Base-by-base conservation (phyloP, 1,284 basidiomycete genomes). In the Apiotrichum sp. region DNA sequence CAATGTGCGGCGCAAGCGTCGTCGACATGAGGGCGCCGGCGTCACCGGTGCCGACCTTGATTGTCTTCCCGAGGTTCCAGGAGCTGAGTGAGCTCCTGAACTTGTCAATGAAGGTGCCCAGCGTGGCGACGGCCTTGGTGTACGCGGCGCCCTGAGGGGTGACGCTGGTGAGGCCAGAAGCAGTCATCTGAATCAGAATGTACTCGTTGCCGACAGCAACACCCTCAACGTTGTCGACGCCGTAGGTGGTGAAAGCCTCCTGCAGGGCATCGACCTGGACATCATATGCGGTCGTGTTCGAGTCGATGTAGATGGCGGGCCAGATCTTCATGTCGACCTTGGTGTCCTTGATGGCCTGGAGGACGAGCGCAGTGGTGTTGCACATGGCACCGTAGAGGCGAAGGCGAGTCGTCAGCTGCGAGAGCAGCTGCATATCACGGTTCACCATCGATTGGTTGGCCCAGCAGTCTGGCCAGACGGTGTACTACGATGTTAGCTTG, bases 321-420 rank as follows among this genome's bases (percentile, higher is more conserved):
- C 80, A 96, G 13, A 97, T 87, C 9, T 77, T 79, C 83, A 98
- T 81, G 75, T 95, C 81, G 53, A 91, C 88, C 74, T 95, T 89
- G 49, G 92, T 95, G 66, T 86, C 83, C 68, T 87, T 80, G 71
- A 98, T 89, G 1, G 88, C 89, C 63, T 89, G 84, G 39, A 92
- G 80, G 2, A 82, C 78, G 29, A 81, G 64, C 11, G 77, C 75
- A 3, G 80, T 79, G 42, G 78, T 77, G 62, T 81, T 79, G 66
- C 82, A 83, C 59, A 82, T 73, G 16, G 73, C 70, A 11, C 73
- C 72, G 61, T 77, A 77, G 38, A 75, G 60, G 29, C 73, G 60
- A 11, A 77, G 47, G 34, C 73, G 65, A 14, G 69, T 71, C 7
- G 75, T 77, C 22, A 77, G 58, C 59, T 77, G 75, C 6, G 74